phyloP scores from a whole-genome alignment of 345 rosid genomes.

The Iberis pinnata region DNA sequence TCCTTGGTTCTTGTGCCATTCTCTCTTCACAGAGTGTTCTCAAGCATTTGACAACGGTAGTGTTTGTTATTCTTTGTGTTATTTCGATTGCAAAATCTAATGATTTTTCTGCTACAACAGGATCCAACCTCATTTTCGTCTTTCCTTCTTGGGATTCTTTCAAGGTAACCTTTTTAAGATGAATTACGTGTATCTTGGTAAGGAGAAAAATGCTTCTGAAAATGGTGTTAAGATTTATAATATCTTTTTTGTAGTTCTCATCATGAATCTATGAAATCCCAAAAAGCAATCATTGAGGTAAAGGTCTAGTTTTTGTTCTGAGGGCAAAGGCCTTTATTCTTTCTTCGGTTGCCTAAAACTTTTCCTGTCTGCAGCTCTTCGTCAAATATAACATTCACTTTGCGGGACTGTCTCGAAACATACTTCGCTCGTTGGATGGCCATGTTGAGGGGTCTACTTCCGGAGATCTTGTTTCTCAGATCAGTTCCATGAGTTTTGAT shows the following conservation, averaged over 20 bases:
- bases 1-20: slow-evolving; percentile 89
- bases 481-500: slow-evolving; percentile 86
- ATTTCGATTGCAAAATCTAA: slow-evolving; percentile 23
- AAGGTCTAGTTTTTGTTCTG: slow-evolving; percentile 18
- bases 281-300: slow-evolving; percentile 93
- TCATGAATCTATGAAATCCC: slow-evolving; percentile 87
- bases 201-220: slow-evolving; percentile 6
- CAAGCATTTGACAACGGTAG: slow-evolving; percentile 86
- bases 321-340: neutral
- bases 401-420: slow-evolving; percentile 76
- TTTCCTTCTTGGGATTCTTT: slow-evolving; percentile 79
- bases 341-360: slow-evolving; percentile 6
- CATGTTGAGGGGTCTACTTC: slow-evolving; percentile 59
- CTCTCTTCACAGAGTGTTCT: slow-evolving; percentile 90
- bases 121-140: slow-evolving; percentile 73
- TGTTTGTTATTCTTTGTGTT: slow-evolving; percentile 23
- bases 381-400: slow-evolving; percentile 96
- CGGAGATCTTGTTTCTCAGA: slow-evolving; percentile 72
- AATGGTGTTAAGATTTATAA: slow-evolving; percentile 14
- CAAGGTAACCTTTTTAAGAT: slow-evolving; percentile 50
- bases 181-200: slow-evolving; percentile 2
- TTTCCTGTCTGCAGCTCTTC: slow-evolving; percentile 64
- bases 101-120: slow-evolving; percentile 42
- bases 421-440: slow-evolving; percentile 53
- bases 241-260: slow-evolving; percentile 62